Percentiles rank a stretch among this genome's conserved stretches.
These are phyloP conservation scores for Neofusicoccum parvum DNA, from an alignment of 2,329 filamentous ascomycete species.

Conservation along the genomic window DNA sequence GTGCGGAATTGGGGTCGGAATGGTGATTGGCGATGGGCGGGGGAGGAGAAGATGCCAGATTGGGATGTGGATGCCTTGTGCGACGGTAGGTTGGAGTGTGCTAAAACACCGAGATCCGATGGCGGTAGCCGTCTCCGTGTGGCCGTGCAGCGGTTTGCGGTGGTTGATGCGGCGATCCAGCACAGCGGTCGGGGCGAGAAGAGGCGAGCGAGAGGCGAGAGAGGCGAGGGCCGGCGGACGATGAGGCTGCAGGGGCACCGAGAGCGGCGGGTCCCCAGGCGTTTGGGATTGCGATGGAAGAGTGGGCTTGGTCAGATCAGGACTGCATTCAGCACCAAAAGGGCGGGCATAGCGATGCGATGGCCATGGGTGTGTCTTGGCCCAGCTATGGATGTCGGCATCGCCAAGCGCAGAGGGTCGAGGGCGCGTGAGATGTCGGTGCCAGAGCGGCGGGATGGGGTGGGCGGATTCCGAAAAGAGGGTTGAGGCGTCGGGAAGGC, in stretches of 20 bases:
- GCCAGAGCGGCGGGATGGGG: not conserved
- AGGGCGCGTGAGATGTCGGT: not conserved
- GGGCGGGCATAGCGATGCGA: not conserved
- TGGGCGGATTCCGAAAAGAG: constrained; percentile 5
- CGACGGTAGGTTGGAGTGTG: not conserved
- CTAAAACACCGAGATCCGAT: constrained; percentile 5
- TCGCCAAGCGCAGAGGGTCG: not conserved
- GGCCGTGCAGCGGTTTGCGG: not conserved
- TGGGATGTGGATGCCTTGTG: not conserved
- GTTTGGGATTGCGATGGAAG: constrained; percentile 13
- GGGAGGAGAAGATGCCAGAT: not conserved
- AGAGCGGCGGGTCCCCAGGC: not conserved
- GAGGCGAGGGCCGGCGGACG: not conserved
- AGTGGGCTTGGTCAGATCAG: not conserved
- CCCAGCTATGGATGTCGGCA: not conserved
- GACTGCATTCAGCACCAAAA: not conserved
- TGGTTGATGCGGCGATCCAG: not conserved
- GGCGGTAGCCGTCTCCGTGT: not conserved
- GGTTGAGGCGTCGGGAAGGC: constrained; percentile 17
- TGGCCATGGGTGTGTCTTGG: constrained; percentile 3
- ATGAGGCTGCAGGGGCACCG: not conserved
- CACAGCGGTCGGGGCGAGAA: not conserved
- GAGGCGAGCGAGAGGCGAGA: not conserved
- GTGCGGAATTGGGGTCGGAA: not conserved
- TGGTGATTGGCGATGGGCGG: not conserved